Evolutionary conservation across 139 green algal genomes (phyloP).

Genomic region (Microglena sp.): DNA sequence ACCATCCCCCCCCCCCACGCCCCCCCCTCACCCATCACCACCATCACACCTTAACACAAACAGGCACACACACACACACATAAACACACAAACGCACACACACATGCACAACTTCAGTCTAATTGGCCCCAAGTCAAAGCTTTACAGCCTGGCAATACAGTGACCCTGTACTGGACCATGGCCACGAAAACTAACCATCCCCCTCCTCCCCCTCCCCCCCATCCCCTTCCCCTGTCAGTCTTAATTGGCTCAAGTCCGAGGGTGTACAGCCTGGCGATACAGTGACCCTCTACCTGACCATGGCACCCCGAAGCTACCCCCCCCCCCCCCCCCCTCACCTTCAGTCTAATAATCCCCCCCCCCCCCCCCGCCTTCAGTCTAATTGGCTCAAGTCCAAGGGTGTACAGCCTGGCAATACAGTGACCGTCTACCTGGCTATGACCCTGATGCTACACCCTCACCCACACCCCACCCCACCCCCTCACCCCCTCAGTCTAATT

Average conservation of each 20-base stretch:
- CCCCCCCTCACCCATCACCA: background rate
- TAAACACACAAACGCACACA: too few relatives aligned
- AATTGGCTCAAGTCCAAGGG: constrained; percentile 79
- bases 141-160: background rate
- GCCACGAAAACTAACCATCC: background rate
- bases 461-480: too few relatives aligned
- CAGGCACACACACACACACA: too few relatives aligned
- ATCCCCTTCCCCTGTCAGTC: constrained; percentile 18
- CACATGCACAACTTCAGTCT: background rate
- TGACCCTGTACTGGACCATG: background rate
- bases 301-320: too few relatives aligned
- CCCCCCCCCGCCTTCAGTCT: constrained; percentile 23
- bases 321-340: too few relatives aligned
- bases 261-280: constrained; percentile 79
- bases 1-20: too few relatives aligned
- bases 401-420: constrained; percentile 75
- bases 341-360: too few relatives aligned
- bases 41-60: too few relatives aligned
- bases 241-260: constrained; percentile 74
- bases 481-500: constrained; percentile 58
- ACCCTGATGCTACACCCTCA: too few relatives aligned
- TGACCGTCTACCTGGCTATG: constrained; percentile 97
- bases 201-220: background rate
- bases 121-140: background rate
- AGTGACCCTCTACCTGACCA: constrained; percentile 95